Evolutionary conservation across 306 rosid genomes (phyloP), one percentile per base, ranked within the genome.

Genomic region (Quercus wislizeni): DNA sequence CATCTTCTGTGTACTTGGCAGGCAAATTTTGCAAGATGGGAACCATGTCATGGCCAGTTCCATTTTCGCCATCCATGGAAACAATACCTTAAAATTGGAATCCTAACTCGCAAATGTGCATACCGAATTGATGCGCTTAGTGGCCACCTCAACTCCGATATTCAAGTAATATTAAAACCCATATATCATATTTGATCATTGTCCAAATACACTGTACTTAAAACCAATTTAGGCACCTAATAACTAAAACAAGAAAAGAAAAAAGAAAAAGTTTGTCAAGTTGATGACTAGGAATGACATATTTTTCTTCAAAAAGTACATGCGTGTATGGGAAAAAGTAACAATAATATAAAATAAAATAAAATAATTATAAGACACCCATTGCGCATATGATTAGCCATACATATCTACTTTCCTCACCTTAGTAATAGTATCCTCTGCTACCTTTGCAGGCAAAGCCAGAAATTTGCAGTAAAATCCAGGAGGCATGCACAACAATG

Each of bases 1-100:
- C 31, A 4, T 61, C 15, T 5, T 13, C 5, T 13, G 27, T 35
- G 5, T 30, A 6, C 23, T 74, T 4, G 31, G 15, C 67, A 94
- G 97, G 96, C 86, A 68, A 91, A 92, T 85, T 91, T 88, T 75
- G 97, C 98, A 67, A 86, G 84, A 69, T 94, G 98, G 97, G 98
- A 94, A 75, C 98, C 98, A 14, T 83, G 91, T 55, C 97, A 94
- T 81, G 97, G 98, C 7, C 84, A 83, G 77, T 94, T 91, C 75
- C 76, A 73, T 76, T 91, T 88, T 84, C 85, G 87, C 76, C 98
- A 94, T 78, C 97, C 97, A 25, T 94, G 98, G 98, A 78, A 79
- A 55, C 90, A 88, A 25, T 94, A 94, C 82, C 93, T 94, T 13
- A 76, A 86, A 78, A 81, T 90, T 27, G 98, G 95, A 77, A 63